Base-by-base conservation (phyloP, 2,329 filamentous ascomycete species). In the Hawksworthiomyces lignivorus region DNA sequence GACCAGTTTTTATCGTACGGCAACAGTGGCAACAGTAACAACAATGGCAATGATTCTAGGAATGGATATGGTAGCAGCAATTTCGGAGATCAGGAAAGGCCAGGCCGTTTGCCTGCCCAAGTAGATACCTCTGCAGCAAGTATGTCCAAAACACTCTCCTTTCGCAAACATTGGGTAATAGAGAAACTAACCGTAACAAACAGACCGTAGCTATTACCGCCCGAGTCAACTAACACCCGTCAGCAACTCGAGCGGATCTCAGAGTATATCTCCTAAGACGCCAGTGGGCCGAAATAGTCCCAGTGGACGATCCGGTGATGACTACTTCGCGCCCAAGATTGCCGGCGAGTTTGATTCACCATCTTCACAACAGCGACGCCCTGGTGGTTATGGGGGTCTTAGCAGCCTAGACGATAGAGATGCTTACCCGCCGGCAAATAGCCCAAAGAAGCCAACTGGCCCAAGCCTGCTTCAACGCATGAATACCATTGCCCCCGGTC, bases 401-500 rank as follows among this genome's bases (percentile, higher is more conserved):
- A 26, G 51, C 7, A 59, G 62, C 29, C 54, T 53, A 1, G 55
- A 55, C 36, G 65, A 67, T 28, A 40, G 48, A n/a, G 65, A 68
- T 38, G 52, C 59, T 45, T 70, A 69, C 52, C 69, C 69, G 18
- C 65, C 71, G 4, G 65, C 70, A 5, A 58, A 66, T 17, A 78
- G 68, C 48, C 73, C 75, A 36, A 63, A 61, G 48, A 66, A 62
- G 46, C 56, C 59, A 37, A 50, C 50, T 3, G 20, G 28, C 32
- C 19, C 4, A n/a, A 65, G 55, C 28, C 53, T 86, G 21, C 54
- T 83, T 51, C 70, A 75, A 48, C 73, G 77, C 39, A 76, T 85
- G 69, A 74, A 84, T 50, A 72, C 65, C 8, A 81, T 85, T 53
- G 70, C 76, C 2, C 77, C 81, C 1, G 81, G 79, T 0, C 81